A percentile compares a stretch with the other conserved stretches of the same genome.
phyloP scores from a whole-genome alignment of 2,329 filamentous ascomycete species.

The Beauveria brongniartii region DNA sequence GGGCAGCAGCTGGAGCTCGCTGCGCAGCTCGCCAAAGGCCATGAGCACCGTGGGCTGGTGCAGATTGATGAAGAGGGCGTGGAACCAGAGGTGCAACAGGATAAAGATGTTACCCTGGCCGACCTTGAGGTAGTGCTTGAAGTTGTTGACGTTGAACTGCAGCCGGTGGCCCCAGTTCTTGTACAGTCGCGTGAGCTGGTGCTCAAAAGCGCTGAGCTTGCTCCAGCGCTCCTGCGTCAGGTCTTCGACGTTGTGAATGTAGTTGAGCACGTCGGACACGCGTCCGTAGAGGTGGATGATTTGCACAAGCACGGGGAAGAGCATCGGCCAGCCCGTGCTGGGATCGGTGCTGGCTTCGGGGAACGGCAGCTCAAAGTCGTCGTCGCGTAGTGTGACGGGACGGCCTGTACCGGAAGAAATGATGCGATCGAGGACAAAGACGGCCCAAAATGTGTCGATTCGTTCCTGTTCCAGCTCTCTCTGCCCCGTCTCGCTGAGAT shows the following conservation, averaged over 20 bases:
- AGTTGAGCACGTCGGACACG: slow-evolving; percentile 77
- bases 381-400: slow-evolving; percentile 73
- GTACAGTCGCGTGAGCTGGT: slow-evolving; percentile 62
- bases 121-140: slow-evolving; percentile 72
- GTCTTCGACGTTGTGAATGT: slow-evolving; percentile 64
- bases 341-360: slow-evolving; percentile 43
- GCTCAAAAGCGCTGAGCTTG: slow-evolving; percentile 69
- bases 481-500: slow-evolving; percentile 42
- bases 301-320: slow-evolving; percentile 71
- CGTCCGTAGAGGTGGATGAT: slow-evolving; percentile 82
- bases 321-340: slow-evolving; percentile 61
- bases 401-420: slow-evolving; percentile 83
- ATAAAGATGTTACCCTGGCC: slow-evolving; percentile 84
- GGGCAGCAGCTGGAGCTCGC: slow-evolving; percentile 63
- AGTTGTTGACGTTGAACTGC: slow-evolving; percentile 79
- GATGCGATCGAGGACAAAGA: slow-evolving; percentile 79
- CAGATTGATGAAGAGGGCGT: slow-evolving; percentile 74
- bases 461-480: slow-evolving; percentile 69
- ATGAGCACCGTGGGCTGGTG: slow-evolving; percentile 78
- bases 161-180: slow-evolving; percentile 66
- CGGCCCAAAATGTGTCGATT: slow-evolving; percentile 82
- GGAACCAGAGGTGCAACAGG: slow-evolving; percentile 81
- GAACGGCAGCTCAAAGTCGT: slow-evolving; percentile 75
- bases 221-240: slow-evolving; percentile 67
- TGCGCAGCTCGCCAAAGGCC: slow-evolving; percentile 53